These are phyloP conservation scores for Plantago rigida DNA, from an alignment of 305 asterid species.

Conservation along the genomic window DNA sequence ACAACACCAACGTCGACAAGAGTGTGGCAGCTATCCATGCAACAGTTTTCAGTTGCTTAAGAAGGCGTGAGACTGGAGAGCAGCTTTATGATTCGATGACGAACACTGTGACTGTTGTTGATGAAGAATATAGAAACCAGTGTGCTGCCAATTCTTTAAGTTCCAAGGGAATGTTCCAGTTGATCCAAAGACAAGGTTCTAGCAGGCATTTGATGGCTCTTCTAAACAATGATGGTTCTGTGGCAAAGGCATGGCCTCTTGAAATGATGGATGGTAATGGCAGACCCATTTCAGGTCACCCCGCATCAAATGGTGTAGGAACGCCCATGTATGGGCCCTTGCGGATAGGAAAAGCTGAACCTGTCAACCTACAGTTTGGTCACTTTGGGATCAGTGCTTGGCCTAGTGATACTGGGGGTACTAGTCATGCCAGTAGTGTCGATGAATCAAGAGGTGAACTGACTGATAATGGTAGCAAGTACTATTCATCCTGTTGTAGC, in stretches of 20 bases:
- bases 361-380: slow-evolving; percentile 90
- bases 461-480: slow-evolving; percentile 81
- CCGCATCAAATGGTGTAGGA: slow-evolving; percentile 45
- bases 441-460: slow-evolving; percentile 81
- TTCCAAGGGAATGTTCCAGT: slow-evolving; percentile 94
- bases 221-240: slow-evolving; percentile 80
- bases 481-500: slow-evolving; percentile 84
- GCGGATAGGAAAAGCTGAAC: slow-evolving; percentile 72
- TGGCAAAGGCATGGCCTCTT: slow-evolving; percentile 98
- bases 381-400: slow-evolving; percentile 91
- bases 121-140: slow-evolving; percentile 90
- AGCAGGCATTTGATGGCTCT: slow-evolving; percentile 88
- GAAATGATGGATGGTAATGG: slow-evolving; percentile 46
- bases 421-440: slow-evolving; percentile 83
- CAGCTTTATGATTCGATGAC: slow-evolving; percentile 67
- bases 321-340: slow-evolving; percentile 78
- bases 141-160: slow-evolving; percentile 79
- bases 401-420: slow-evolving; percentile 83
- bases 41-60: slow-evolving; percentile 81
- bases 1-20: slow-evolving; percentile 89
- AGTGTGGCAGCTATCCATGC: slow-evolving; percentile 97
- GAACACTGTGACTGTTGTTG: slow-evolving; percentile 57
- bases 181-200: slow-evolving; percentile 92
- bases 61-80: slow-evolving; percentile 78
- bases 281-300: slow-evolving; percentile 34